These are phyloP conservation scores for Theobroma grandiflorum DNA, from an alignment of 441 rosid genomes.

Conservation along the genomic window DNA sequence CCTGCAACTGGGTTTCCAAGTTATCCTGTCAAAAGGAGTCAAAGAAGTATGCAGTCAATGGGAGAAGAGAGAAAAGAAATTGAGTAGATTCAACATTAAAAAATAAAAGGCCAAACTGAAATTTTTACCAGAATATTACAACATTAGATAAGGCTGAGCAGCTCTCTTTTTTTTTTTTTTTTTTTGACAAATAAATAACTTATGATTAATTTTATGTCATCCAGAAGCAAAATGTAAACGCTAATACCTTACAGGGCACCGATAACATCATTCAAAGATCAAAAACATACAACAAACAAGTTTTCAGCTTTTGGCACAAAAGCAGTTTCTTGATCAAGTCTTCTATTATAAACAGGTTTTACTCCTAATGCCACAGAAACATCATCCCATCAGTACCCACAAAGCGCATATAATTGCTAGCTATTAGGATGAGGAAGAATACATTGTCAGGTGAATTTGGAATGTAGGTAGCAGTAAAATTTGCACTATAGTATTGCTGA, in stretches of 20 bases:
- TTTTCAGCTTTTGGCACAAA: constrained; percentile 2
- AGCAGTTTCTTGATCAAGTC: not conserved
- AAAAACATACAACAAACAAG: not conserved
- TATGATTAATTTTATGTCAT: not conserved
- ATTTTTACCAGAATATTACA: not conserved
- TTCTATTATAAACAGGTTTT: not conserved
- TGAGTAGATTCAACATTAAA: constrained; percentile 10
- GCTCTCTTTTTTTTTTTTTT: too few species aligned
- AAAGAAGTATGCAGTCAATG: constrained; percentile 25
- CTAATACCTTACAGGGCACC: not conserved
- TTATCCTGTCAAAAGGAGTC: constrained; percentile 52
- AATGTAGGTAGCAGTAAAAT: not conserved
- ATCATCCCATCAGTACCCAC: constrained; percentile 5
- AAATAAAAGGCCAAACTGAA: not conserved
- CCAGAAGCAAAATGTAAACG: not conserved
- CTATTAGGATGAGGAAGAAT: not conserved
- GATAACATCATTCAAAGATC: constrained; percentile 9
- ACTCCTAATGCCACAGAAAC: not conserved
- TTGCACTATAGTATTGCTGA: not conserved
- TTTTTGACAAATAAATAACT: not conserved
- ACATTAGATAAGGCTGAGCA: not conserved
- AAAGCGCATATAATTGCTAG: not conserved
- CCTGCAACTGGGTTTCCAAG: constrained; percentile 64
- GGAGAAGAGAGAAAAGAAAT: constrained; percentile 4
- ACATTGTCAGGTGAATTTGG: not conserved